Evolutionary conservation across 2,329 filamentous ascomycete genomes (phyloP), one percentile per base, ranked within the genome.

Genomic region (Colletotrichum gigasporum): DNA sequence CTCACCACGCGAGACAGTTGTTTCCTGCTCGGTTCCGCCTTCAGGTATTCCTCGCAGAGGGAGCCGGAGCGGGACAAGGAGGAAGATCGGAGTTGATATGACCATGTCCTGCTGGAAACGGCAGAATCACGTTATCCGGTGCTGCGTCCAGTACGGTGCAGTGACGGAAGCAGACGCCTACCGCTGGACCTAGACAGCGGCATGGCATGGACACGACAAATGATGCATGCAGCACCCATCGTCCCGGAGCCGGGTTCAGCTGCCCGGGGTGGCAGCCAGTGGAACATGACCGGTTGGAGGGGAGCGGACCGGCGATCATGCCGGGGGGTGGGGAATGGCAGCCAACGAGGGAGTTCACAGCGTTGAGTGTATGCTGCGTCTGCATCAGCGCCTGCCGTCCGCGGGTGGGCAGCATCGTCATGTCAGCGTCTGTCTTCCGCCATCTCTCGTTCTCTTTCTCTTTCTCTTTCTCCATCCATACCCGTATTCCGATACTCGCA

Each of bases 161-260:
- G n/a, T 44, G 60, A 63, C 60, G 54, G 60, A 59, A 59, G 24
- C 60, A 63, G 57, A n/a, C n/a, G n/a, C n/a, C n/a, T n/a, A n/a
- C n/a, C n/a, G n/a, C 14, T 58, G 26, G n/a, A 45, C 16, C n/a
- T n/a, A n/a, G 22, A 12, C 48, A 61, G 41, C 10, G 10, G 18
- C 18, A 26, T 42, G 35, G 14, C 26, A 48, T 52, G 28, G 42
- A 41, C 32, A 48, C 26, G 26, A 32, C 34, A 47, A 28, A 10
- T 30, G 16, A 20, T 24, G 39, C 35, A 28, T 24, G 30, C 54
- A 39, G 41, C 39, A 34, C 26, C 18, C 45, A 52, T 39, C 26
- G 16, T 32, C 16, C 47, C 54, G 54, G 39, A 59, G 41, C 52
- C 52, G 60, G 44, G 45, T 60, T 63, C 60, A 63, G 60, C 59